Conservation (phyloP, 2,329 filamentous ascomycete genomes). For the Calonectria henricotiae region DNA sequence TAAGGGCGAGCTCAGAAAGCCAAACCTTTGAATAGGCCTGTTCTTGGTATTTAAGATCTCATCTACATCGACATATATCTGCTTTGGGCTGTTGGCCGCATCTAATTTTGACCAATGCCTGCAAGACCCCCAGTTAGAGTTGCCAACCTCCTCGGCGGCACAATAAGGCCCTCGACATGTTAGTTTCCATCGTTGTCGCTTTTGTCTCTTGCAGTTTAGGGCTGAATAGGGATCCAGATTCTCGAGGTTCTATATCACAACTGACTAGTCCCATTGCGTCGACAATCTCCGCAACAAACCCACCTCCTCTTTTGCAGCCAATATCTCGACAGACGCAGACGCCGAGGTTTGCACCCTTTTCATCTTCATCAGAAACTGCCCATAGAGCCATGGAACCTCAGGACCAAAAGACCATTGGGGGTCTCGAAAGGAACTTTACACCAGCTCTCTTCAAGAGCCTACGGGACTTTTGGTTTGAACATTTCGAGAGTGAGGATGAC, state of each 20-base stretch:
- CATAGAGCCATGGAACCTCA: conserved; percentile 30
- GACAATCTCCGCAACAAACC: conserved; percentile 13
- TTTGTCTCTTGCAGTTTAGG: conserved; percentile 39
- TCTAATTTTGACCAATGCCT: not conserved
- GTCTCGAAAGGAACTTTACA: conserved; percentile 49
- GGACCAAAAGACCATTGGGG: not conserved
- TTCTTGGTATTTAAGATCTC: not conserved
- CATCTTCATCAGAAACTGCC: conserved; percentile 2
- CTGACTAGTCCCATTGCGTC: conserved; percentile 21
- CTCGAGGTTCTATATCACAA: conserved; percentile 27
- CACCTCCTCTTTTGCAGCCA: conserved; percentile 29
- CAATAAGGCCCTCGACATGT: conserved; percentile 44
- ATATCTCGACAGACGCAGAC: not conserved
- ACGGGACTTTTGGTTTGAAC: conserved; percentile 60
- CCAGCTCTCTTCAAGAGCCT: conserved; percentile 54
- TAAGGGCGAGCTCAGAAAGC: not conserved
- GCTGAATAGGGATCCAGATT: conserved; percentile 47
- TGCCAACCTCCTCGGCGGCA: conserved; percentile 26
- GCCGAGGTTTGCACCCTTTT: conserved; percentile 28
- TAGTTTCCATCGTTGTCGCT: conserved; percentile 44
- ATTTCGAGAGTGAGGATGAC: conserved; percentile 51
- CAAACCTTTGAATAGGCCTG: not conserved
- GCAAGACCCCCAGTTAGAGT: conserved; percentile 36
- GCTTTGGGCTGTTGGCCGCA: not conserved
- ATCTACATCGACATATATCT: too few relatives aligned